Evolutionary conservation across 2,329 filamentous ascomycete species (phyloP), one percentile per base, ranked within the genome.

Genomic region (Exophiala lecanii-corni): DNA sequence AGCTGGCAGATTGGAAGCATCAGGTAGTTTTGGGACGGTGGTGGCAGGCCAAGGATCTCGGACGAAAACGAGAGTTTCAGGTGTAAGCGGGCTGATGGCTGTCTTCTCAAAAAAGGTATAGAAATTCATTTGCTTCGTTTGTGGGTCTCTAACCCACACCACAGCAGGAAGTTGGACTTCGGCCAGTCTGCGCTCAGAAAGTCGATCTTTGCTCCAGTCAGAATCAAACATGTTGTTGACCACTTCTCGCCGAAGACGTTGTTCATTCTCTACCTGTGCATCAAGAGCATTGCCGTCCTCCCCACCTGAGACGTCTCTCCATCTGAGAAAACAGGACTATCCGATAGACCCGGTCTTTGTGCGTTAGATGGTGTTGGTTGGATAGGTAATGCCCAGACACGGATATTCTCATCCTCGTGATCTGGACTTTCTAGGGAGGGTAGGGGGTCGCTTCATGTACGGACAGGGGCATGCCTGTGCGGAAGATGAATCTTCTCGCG

Each of bases 191-290:
- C 73, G 80, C 56, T 86, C 79, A 15, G 79, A 62, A 13, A 94
- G 70, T 2, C 79, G 74, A 58, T 94, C 86, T 47, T 85, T 68
- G 16, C 69, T 75, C 87, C 86, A 92, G 43, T 75, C 68, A 0
- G 84, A 89, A 55, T 86, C 74, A 58, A 91, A 91, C 86, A 92
- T 91, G 51, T 81, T 73, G 6, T 72, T 71, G n/a, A 91, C 76
- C 16, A 89, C 73, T 1, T 72, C 66, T 41, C 79, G 73, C n/a
- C 79, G 72, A 21, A 81, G 62, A 21, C 73, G 59, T 47, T 76
- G 70, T 44, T 73, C 62, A 61, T 50, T 61, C 53, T 15, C 31
- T 19, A 47, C 18, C 15, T 36, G 40, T 3, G 67, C 59, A 28
- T 67, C 56, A 35, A 58, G 43, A 54, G 45, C 30, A 9, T 35